Base-by-base conservation (phyloP, 345 rosid genomes). In the Alliaria petiolata region DNA sequence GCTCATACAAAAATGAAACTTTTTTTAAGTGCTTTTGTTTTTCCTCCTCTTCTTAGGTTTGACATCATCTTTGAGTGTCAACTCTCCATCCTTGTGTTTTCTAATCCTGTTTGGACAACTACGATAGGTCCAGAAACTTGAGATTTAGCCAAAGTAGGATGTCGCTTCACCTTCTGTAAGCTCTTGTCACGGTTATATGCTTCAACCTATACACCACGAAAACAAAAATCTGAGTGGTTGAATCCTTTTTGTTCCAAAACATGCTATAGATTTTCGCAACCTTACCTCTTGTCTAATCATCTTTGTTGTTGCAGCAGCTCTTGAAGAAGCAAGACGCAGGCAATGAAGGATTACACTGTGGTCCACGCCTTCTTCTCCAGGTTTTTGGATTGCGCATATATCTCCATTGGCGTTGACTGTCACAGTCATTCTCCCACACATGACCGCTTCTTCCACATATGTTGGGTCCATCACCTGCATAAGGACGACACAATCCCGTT, bases 321-420 rank as follows among this genome's bases (percentile, higher is more conserved):
- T 61, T 28, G 77, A 67, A 36, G 70, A 60, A 54, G 81, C 81
- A 38, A 78, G 78, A 47, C 81, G 81, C 11, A 78, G 20, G 7
- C 81, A 78, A 38, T 72, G 81, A 67, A 78, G 73, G 54, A 78
- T 78, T 11, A 72, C 78, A 47, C 81, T 78, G 19, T 67, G 81
- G 38, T 25, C 54, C 67, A 78, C 74, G 4, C 78, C 81, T 67
- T 78, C 75, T 78, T 67, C 81, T 55, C 81, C 81, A 0, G 74
- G 78, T 67, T 78, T 78, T 25, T 78, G 78, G 28, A 78, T 72
- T 7, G 99, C 88, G 65, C 99, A 95, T 59, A 95, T 84, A 73
- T 90, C 98, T 36, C 99, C 96, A 80, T 87, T 87, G 42, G 93
- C 85, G 72, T 91, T 92, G 65, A 87, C 87, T 39, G 93, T 92